phyloP scores from a whole-genome alignment of 1,284 basidiomycete genomes.

The Schizopora paradoxa region DNA sequence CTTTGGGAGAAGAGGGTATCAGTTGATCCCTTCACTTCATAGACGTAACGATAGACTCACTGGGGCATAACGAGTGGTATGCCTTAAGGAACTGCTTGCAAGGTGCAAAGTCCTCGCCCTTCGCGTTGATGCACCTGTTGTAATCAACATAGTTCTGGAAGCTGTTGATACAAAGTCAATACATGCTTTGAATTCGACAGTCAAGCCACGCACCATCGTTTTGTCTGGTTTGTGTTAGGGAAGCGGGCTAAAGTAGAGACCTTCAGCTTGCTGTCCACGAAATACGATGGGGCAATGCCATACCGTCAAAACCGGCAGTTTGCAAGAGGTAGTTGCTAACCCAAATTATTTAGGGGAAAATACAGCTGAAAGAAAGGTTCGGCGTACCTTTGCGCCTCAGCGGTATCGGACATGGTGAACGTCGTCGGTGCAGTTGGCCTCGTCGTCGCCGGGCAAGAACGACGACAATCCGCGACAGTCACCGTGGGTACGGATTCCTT shows the following conservation, averaged over 20 bases:
- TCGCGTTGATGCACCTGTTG: slow-evolving; percentile 95
- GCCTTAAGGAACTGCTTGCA: slow-evolving; percentile 99
- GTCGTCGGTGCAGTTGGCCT: slow-evolving; percentile 19
- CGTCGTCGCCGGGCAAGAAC: slow-evolving; percentile 9
- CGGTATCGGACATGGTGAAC: slow-evolving; percentile 57
- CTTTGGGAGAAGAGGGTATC: slow-evolving; percentile 35
- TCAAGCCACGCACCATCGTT: slow-evolving; percentile 69
- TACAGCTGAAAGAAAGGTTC: slow-evolving; percentile 55
- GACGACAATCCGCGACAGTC: too few species aligned
- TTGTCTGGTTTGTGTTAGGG: slow-evolving; percentile 94
- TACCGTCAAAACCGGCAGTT: slow-evolving; percentile 84
- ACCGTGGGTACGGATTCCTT: too few species aligned
- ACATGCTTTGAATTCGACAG: background rate
- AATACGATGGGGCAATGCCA: slow-evolving; percentile 24
- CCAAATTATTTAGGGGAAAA: slow-evolving; percentile 5
- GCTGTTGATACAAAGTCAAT: slow-evolving; percentile 33
- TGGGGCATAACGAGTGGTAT: slow-evolving; percentile 97
- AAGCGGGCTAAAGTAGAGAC: slow-evolving; percentile 64
- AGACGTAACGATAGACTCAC: slow-evolving; percentile 48
- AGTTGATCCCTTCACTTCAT: slow-evolving; percentile 7
- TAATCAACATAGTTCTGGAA: slow-evolving; percentile 98
- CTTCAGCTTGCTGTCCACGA: slow-evolving; percentile 8
- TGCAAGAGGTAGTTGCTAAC: slow-evolving; percentile 77
- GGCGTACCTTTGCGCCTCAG: slow-evolving; percentile 30
- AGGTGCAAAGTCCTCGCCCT: slow-evolving; percentile 95